A percentile compares a stretch with the other conserved stretches of the same genome.
phyloP scores from a whole-genome alignment of 345 rosid species.

The Firmiana major region DNA sequence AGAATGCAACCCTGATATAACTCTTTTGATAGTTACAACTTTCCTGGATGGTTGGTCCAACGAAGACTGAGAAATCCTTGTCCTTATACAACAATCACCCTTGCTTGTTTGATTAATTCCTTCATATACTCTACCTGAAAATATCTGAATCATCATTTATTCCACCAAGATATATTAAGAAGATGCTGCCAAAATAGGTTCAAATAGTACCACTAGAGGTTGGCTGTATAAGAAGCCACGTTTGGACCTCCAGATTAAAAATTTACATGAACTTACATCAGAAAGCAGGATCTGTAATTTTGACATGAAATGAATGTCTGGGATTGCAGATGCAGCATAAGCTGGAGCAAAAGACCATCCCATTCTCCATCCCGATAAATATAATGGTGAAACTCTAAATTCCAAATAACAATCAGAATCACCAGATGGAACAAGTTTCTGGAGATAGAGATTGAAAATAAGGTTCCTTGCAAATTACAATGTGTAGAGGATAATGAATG shows the following conservation, averaged over 20 bases:
- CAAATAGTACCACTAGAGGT: neutral
- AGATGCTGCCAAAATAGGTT: neutral
- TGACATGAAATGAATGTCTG: no score
- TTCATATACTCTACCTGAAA: slow-evolving; percentile 43
- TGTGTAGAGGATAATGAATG: no score
- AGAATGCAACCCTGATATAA: slow-evolving; percentile 48
- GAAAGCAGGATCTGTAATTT: no score
- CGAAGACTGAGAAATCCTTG: slow-evolving; percentile 35
- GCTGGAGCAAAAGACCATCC: no score
- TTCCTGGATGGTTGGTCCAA: slow-evolving; percentile 9
- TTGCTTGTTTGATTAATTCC: slow-evolving; percentile 42
- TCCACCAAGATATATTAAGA: neutral
- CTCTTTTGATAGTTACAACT: slow-evolving; percentile 23
- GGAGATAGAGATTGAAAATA: no score
- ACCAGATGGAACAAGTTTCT: no score
- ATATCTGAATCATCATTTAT: neutral
- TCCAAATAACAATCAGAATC: no score
- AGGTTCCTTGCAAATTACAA: no score
- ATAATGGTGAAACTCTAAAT: no score
- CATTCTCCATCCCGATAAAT: no score
- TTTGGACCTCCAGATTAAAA: neutral
- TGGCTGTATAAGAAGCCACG: neutral
- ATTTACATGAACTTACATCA: neutral
- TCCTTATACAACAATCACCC: slow-evolving; percentile 48
- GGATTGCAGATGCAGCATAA: no score